Evolutionary conservation across 83 land plant genomes (phyloP).

Genomic region (Thuja plicata): DNA sequence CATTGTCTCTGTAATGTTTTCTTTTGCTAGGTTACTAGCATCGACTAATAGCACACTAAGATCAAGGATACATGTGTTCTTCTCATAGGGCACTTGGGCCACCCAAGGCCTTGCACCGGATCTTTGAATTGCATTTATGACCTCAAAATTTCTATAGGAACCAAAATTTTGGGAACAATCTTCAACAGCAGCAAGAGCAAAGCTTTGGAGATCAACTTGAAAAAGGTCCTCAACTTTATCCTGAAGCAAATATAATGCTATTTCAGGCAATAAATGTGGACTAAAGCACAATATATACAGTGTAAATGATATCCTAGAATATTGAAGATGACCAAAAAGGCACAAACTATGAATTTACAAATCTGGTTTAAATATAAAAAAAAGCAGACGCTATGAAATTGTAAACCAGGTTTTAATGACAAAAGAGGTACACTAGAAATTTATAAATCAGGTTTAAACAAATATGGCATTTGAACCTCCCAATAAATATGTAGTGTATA

Average conservation of each 20-base stretch:
- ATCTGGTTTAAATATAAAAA: not conserved
- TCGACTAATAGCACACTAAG: conserved; percentile 25
- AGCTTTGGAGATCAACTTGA: conserved; percentile 18
- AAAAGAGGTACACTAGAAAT: too few species aligned
- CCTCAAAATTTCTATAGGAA: conserved; percentile 20
- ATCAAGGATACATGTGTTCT: conserved; percentile 29
- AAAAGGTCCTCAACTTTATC: conserved; percentile 39
- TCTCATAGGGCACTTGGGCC: conserved; percentile 24
- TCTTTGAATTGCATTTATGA: conserved; percentile 38
- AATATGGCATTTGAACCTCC: not conserved
- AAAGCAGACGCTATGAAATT: too few species aligned
- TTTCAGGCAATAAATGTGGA: conserved; percentile 4
- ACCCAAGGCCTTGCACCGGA: conserved; percentile 32
- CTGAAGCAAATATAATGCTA: conserved; percentile 19
- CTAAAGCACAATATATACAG: not conserved
- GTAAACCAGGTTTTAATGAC: too few species aligned
- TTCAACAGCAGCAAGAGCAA: conserved; percentile 36
- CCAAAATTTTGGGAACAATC: conserved; percentile 28
- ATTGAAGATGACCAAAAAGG: not conserved
- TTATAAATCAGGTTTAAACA: not conserved
- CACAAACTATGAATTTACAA: not conserved
- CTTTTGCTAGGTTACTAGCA: conserved; percentile 15
- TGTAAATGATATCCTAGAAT: not conserved
- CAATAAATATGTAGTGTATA: not conserved
- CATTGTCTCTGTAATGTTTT: conserved; percentile 22